A percentile compares a stretch with the other conserved stretches of the same genome.
These are phyloP conservation scores for Cryptococcus amylolentus DNA, from an alignment of 1,284 basidiomycete genomes.

Conservation along the genomic window DNA sequence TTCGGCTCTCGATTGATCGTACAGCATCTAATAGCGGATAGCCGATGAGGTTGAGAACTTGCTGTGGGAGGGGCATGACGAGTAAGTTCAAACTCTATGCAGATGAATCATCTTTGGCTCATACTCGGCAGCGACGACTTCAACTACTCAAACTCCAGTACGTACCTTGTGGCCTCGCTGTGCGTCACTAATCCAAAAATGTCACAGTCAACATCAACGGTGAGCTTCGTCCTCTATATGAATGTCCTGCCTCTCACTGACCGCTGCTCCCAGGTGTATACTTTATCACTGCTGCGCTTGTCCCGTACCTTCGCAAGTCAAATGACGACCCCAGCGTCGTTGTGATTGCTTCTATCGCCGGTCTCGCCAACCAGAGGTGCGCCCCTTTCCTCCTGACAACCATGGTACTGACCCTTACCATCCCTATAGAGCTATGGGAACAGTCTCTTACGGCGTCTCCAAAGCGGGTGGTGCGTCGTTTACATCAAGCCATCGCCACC, in stretches of 20 bases:
- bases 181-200: background rate
- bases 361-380: slow-evolving; percentile 39
- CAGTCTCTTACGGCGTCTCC: slow-evolving; percentile 43
- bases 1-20: background rate
- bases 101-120: background rate
- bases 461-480: slow-evolving; percentile 28
- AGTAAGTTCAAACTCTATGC: slow-evolving; percentile 17
- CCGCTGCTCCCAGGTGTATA: slow-evolving; percentile 24
- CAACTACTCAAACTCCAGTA: slow-evolving; percentile 30
- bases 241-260: background rate
- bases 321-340: slow-evolving; percentile 34
- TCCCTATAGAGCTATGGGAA: slow-evolving; percentile 22
- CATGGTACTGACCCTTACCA: background rate
- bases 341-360: slow-evolving; percentile 45
- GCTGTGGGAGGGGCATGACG: slow-evolving; percentile 37
- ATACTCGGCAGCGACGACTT: slow-evolving; percentile 33
- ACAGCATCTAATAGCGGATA: slow-evolving; percentile 3
- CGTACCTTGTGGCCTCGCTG: slow-evolving; percentile 1
- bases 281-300: slow-evolving; percentile 42
- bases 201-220: slow-evolving; percentile 36
- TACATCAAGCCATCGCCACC: too few relatives aligned
- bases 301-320: slow-evolving; percentile 42
- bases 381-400: background rate
- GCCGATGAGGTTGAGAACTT: slow-evolving; percentile 36
- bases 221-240: background rate